A percentile compares a stretch with the other conserved stretches of the same genome.
phyloP scores from a whole-genome alignment of 208 protist species.

The Lotmaria passim region DNA sequence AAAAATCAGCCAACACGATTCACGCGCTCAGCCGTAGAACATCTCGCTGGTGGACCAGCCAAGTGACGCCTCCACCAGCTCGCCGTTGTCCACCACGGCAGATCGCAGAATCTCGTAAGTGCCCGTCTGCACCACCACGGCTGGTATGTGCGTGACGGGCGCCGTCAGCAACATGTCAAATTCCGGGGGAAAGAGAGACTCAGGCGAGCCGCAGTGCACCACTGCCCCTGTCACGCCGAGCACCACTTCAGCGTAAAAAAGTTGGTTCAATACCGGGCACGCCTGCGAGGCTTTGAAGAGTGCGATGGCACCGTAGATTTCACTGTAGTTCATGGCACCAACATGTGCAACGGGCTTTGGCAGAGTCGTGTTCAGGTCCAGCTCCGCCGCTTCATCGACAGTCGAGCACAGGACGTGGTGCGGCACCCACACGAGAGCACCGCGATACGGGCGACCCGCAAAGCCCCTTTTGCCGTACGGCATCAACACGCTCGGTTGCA shows the following conservation, averaged over 20 bases:
- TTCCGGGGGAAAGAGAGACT: background rate
- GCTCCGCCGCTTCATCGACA: background rate
- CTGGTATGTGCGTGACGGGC: constrained; percentile 3
- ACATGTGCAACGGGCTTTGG: background rate
- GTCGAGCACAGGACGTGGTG: background rate
- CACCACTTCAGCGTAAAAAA: constrained; percentile 11
- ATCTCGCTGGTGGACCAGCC: constrained; percentile 11
- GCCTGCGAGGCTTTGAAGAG: background rate
- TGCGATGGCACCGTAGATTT: background rate
- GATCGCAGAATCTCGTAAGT: background rate
- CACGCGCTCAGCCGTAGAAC: constrained; percentile 3
- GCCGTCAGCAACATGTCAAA: constrained; percentile 4
- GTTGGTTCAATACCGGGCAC: background rate
- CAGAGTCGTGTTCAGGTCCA: background rate
- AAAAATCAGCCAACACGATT: background rate
- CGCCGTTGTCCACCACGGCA: background rate
- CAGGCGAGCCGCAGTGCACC: background rate
- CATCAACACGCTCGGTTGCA: background rate
- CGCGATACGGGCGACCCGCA: background rate
- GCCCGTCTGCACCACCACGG: background rate
- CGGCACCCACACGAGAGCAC: background rate
- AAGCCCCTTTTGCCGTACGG: background rate
- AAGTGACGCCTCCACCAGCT: constrained; percentile 5
- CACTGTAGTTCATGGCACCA: background rate
- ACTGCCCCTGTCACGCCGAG: background rate